Percentiles rank a stretch among this genome's conserved stretches.
phyloP scores from a whole-genome alignment of 306 rosid species.

The Vicia villosa region DNA sequence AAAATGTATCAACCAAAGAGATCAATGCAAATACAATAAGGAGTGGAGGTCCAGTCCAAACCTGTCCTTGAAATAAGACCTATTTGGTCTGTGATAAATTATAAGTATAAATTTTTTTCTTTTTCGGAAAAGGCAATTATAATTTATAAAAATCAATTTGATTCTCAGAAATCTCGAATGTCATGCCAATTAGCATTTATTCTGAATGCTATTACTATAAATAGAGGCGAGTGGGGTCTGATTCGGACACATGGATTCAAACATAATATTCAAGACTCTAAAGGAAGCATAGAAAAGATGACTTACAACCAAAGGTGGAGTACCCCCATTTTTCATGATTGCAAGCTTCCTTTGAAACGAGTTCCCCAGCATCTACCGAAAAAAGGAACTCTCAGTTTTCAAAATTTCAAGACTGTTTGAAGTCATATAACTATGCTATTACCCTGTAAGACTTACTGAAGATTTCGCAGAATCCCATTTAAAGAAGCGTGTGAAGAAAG shows the following conservation, averaged over 20 bases:
- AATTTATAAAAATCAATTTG: background rate
- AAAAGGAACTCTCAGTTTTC: slow-evolving; percentile 31
- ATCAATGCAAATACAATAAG: slow-evolving; percentile 20
- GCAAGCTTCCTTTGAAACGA: slow-evolving; percentile 93
- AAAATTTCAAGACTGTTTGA: slow-evolving; percentile 31
- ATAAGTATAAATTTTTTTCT: background rate
- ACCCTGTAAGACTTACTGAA: slow-evolving; percentile 55
- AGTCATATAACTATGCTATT: slow-evolving; percentile 12
- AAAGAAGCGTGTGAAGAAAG: slow-evolving; percentile 97
- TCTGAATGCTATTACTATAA: background rate
- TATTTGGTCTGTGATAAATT: background rate
- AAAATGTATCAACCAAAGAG: slow-evolving; percentile 40
- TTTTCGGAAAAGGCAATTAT: too few relatives aligned
- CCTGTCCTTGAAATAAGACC: background rate
- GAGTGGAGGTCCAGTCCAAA: background rate
- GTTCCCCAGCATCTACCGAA: slow-evolving; percentile 87
- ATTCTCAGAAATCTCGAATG: background rate
- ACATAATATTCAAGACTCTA: slow-evolving; percentile 7
- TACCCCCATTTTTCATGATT: slow-evolving; percentile 71
- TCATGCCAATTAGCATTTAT: background rate
- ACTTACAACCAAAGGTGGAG: slow-evolving; percentile 68
- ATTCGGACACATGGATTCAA: background rate
- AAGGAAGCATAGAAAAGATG: slow-evolving; percentile 39
- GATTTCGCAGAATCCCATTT: slow-evolving; percentile 89
- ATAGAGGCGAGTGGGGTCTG: background rate